These are phyloP conservation scores for Kentomonas sorsogonicus DNA, from an alignment of 208 protist species.

Conservation along the genomic window DNA sequence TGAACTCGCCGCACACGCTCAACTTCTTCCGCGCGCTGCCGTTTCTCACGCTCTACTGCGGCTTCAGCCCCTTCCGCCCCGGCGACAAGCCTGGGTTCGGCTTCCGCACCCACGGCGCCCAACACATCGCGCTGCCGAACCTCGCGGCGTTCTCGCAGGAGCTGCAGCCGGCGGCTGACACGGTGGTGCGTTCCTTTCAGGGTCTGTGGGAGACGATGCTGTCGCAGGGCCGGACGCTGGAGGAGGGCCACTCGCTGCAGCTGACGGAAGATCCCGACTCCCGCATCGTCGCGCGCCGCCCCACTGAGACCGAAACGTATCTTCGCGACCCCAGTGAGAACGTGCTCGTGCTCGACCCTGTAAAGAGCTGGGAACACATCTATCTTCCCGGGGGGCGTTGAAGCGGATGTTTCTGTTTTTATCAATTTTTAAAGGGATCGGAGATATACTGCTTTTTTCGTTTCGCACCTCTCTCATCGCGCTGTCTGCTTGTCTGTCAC, in stretches of 20 bases:
- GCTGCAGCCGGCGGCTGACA: conserved; percentile 7
- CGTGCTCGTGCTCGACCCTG: conserved; percentile 19
- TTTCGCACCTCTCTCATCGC: no score
- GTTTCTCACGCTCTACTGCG: conserved; percentile 15
- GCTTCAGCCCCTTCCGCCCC: conserved; percentile 9
- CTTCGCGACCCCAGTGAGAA: conserved; percentile 8
- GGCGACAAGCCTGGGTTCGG: neutral
- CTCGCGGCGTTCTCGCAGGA: conserved; percentile 11
- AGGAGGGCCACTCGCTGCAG: conserved; percentile 6
- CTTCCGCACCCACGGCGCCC: conserved; percentile 22
- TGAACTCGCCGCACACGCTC: neutral
- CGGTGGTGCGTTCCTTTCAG: conserved; percentile 15
- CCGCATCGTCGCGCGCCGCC: conserved; percentile 5
- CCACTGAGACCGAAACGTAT: neutral
- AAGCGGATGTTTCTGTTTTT: conserved; percentile 6
- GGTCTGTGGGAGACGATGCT: conserved; percentile 13
- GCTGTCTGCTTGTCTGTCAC: no score
- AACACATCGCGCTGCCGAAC: conserved; percentile 18
- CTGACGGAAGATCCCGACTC: neutral
- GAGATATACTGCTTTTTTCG: no score
- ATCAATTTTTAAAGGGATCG: conserved; percentile 6
- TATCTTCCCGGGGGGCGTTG: neutral
- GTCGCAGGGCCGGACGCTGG: neutral
- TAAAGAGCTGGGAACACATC: conserved; percentile 5
- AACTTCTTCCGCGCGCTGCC: conserved; percentile 18